Evolutionary conservation across 2,329 filamentous ascomycete genomes (phyloP).

Genomic region (Xylariaceae sp.): DNA sequence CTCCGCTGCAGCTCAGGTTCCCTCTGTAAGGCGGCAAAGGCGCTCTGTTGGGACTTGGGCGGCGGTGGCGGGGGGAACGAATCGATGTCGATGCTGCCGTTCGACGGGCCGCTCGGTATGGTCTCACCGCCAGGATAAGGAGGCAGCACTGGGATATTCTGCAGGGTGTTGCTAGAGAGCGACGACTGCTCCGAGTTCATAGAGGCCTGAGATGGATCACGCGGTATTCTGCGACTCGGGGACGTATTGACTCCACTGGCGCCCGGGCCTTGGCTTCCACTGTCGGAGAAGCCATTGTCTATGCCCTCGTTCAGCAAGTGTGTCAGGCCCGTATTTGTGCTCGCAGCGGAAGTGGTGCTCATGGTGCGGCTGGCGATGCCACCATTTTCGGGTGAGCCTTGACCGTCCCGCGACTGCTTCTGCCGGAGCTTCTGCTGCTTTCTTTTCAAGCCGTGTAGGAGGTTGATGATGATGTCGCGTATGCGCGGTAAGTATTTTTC

Average conservation of each 20-base stretch:
- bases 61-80: conserved; percentile 69
- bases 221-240: conserved; percentile 39
- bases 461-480: conserved; percentile 96
- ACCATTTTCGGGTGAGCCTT: conserved; percentile 25
- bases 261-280: conserved; percentile 12
- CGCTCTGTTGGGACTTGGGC: conserved; percentile 78
- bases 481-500: conserved; percentile 92
- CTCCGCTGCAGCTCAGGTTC: conserved; percentile 87
- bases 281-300: conserved; percentile 42
- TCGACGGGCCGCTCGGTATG: conserved; percentile 36
- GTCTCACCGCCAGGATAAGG: conserved; percentile 59
- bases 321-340: conserved; percentile 49
- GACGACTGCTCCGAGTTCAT: conserved; percentile 55
- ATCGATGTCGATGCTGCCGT: conserved; percentile 49
- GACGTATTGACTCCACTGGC: conserved; percentile 29
- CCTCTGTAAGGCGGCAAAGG: conserved; percentile 80
- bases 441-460: conserved; percentile 90
- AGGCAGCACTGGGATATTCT: conserved; percentile 66
- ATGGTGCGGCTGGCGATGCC: conserved; percentile 41
- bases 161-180: conserved; percentile 66
- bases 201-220: conserved; percentile 46
- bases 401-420: conserved; percentile 48
- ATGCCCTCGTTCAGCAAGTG: conserved; percentile 53
- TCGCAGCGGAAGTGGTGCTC: conserved; percentile 52
- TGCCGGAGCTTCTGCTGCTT: conserved; percentile 84